Conservation (phyloP, 2,329 filamentous ascomycete species). For the Neofusicoccum kwambonambiense region DNA sequence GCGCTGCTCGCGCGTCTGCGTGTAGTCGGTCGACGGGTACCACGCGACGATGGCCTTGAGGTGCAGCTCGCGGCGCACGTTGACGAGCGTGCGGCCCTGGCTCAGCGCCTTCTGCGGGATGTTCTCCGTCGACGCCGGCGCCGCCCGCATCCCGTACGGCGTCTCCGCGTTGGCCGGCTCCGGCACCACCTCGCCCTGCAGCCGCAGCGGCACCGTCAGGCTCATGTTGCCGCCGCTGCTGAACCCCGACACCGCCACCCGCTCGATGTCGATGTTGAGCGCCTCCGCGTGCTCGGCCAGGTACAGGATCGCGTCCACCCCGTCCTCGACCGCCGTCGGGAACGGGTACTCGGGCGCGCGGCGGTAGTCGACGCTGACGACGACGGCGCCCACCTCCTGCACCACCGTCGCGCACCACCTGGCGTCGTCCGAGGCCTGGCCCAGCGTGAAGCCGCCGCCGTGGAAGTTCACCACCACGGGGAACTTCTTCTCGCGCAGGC, state of each 20-base stretch:
- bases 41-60: slow-evolving; percentile 60
- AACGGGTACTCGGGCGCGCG: slow-evolving; percentile 62
- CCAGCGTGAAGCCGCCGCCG: slow-evolving; percentile 63
- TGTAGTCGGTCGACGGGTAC: slow-evolving; percentile 64
- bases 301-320: slow-evolving; percentile 60
- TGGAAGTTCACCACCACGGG: slow-evolving; percentile 64
- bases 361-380: slow-evolving; percentile 62
- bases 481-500: slow-evolving; percentile 46
- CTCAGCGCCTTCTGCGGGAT: slow-evolving; percentile 15
- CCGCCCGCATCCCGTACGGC: slow-evolving; percentile 12
- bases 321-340: slow-evolving; percentile 63
- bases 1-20: slow-evolving; percentile 58
- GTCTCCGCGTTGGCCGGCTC: slow-evolving; percentile 26
- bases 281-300: slow-evolving; percentile 56
- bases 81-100: slow-evolving; percentile 15
- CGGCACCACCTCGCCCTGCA: slow-evolving; percentile 48
- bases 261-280: slow-evolving; percentile 56
- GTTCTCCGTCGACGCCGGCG: slow-evolving; percentile 8
- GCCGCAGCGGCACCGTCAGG: slow-evolving; percentile 59
- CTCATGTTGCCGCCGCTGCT: slow-evolving; percentile 63
- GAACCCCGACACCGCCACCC: slow-evolving; percentile 61
- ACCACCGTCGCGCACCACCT: slow-evolving; percentile 59
- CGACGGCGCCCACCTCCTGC: slow-evolving; percentile 56
- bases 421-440: slow-evolving; percentile 59
- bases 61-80: slow-evolving; percentile 37